These are phyloP conservation scores for Clohesyomyces aquaticus DNA, from an alignment of 495 filamentous ascomycete genomes.

Conservation along the genomic window DNA sequence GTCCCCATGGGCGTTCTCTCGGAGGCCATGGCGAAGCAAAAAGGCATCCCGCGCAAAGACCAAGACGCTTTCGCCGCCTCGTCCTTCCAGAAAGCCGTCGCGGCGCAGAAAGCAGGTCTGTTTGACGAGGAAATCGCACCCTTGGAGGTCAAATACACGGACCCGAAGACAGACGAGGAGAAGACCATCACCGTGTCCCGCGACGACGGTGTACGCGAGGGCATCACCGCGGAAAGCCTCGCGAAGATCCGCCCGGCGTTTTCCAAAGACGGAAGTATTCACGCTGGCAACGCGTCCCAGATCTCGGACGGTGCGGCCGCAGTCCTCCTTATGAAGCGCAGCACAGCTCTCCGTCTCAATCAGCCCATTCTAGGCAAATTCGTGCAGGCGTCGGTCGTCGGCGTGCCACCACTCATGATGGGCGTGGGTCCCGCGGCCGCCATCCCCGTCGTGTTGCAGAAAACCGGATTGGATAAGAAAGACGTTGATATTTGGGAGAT, in stretches of 20 bases:
- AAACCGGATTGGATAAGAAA: conserved; percentile 81
- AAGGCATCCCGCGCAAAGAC: conserved; percentile 65
- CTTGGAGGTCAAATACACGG: conserved; percentile 77
- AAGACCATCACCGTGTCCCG: conserved; percentile 80
- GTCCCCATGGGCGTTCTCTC: conserved; percentile 96
- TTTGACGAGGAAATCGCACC: conserved; percentile 94
- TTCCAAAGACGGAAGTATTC: conserved; percentile 87
- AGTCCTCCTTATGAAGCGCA: conserved; percentile 93
- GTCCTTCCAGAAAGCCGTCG: conserved; percentile 86
- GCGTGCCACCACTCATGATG: conserved; percentile 93
- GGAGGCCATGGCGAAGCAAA: conserved; percentile 91
- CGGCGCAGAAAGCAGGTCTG: conserved; percentile 83
- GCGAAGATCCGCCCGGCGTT: conserved; percentile 91
- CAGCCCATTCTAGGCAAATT: conserved; percentile 91
- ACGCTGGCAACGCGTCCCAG: conserved; percentile 94
- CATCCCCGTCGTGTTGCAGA: conserved; percentile 86
- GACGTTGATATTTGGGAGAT: conserved; percentile 98
- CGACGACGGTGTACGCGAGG: conserved; percentile 85
- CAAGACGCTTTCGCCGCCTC: conserved; percentile 90
- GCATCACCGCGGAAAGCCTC: conserved; percentile 84
- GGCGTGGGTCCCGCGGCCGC: conserved; percentile 94
- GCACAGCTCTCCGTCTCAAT: conserved; percentile 82
- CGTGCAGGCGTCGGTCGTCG: conserved; percentile 80
- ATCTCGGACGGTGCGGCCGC: conserved; percentile 96
- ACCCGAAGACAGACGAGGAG: conserved; percentile 88